Evolutionary conservation across 2,329 filamentous ascomycete genomes (phyloP).

Genomic region (Coniosporium tulheliwenetii): DNA sequence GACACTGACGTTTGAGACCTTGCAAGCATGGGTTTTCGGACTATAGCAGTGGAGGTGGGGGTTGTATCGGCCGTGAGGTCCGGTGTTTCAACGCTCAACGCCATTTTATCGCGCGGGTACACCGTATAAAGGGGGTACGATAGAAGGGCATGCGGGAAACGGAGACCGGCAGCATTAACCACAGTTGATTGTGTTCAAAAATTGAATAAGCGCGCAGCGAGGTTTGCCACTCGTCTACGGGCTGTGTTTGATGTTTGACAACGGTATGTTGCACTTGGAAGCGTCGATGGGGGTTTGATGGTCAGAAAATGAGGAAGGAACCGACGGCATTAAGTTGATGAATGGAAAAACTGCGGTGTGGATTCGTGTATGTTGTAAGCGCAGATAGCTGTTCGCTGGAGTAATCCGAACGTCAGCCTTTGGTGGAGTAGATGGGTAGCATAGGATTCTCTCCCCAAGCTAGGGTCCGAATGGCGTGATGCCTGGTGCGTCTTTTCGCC

Average conservation of each 20-base stretch:
- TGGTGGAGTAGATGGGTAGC: too few relatives aligned
- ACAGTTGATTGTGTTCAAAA: conserved; percentile 1
- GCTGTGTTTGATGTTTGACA: not conserved
- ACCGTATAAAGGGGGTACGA: conserved; percentile 22
- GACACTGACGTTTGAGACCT: conserved; percentile 8
- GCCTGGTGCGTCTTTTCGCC: too few relatives aligned
- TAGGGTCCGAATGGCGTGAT: too few relatives aligned
- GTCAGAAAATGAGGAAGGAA: too few relatives aligned
- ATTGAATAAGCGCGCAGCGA: conserved; percentile 4
- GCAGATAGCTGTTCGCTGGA: too few relatives aligned
- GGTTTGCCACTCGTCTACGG: conserved; percentile 4
- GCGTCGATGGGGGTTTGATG: too few relatives aligned
- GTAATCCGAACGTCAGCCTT: too few relatives aligned
- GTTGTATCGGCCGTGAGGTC: conserved; percentile 4
- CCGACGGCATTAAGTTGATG: too few relatives aligned
- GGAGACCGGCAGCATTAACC: conserved; percentile 23
- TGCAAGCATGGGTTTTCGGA: conserved; percentile 6
- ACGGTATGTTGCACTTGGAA: too few relatives aligned
- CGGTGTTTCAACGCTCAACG: conserved; percentile 20
- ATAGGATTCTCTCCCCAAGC: too few relatives aligned
- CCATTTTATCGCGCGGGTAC: conserved; percentile 36
- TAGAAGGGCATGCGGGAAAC: conserved; percentile 19
- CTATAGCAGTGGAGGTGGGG: conserved; percentile 2
- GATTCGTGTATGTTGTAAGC: too few relatives aligned
- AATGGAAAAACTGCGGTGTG: too few relatives aligned